Evolutionary conservation across 2,329 filamentous ascomycete genomes (phyloP), one percentile per base, ranked within the genome.

Genomic region (Gyromitra esculenta): DNA sequence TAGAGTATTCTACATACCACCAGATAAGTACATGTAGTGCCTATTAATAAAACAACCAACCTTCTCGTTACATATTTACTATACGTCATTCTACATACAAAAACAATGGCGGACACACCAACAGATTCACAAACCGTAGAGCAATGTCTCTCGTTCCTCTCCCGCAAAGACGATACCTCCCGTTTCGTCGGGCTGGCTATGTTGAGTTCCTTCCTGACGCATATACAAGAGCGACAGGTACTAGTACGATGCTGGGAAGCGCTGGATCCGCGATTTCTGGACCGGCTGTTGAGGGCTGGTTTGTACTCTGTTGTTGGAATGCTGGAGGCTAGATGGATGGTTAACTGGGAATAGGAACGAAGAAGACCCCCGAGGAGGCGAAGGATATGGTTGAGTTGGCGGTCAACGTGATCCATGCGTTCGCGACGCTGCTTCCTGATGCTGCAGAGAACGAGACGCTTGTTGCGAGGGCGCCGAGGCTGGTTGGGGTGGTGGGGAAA

Each of bases 161-260:
- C 85, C 69, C 83, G 87, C 69, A 89, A 88, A 76, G 87, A 91
- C 81, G 90, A 92, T 81, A 92, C 90, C 0, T 88, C 89, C 21
- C 87, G 89, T 80, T 91, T 92, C 79, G 89, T 91, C 50, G 90
- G 89, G 6, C 84, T 92, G 25, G 89, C 89, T 0, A 85, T 92
- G 25, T 85, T 92, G 65, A 91, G 89, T 80, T 88, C 88, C n/a
- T 83, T 90, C 11, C 85, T 92, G 41, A 89, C 91, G 82, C 89
- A 88, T 81, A 87, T 87, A 5, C 52, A 57, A 0, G 68, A 77
- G n/a, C 5, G 83, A 85, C 25, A 82, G 85, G n/a, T 82, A 89
- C 25, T 85, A 85, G 57, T 82, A 85, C 67, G 85, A 89, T 82
- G 83, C 54, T 92, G 90, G 90, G 83, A 85, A 43, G 85, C 86